Evolutionary conservation across 768 basidiomycete genomes (phyloP).

Genomic region (Coprinellus micaceus): DNA sequence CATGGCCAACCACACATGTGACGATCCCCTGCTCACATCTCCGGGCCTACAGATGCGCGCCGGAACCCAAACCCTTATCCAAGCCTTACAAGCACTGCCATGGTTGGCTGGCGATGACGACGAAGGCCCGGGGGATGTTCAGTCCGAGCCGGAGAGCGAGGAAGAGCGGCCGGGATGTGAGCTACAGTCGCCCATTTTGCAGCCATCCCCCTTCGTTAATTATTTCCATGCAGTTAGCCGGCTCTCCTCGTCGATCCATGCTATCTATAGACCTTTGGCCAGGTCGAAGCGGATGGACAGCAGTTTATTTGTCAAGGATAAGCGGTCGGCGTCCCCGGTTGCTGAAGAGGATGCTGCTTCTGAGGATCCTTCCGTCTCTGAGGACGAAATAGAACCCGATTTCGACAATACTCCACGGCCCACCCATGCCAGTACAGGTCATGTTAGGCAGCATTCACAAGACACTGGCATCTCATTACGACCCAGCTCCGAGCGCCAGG

Average conservation of each 20-base stretch:
- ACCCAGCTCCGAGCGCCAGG: slow-evolving; percentile 37
- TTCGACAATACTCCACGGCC: slow-evolving; percentile 53
- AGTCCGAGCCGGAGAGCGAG: slow-evolving; percentile 59
- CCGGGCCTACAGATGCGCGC: slow-evolving; percentile 63
- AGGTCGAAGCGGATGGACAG: slow-evolving; percentile 49
- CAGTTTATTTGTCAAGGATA: slow-evolving; percentile 10
- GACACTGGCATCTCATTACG: slow-evolving; percentile 7
- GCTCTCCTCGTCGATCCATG: slow-evolving; percentile 82
- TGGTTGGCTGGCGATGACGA: slow-evolving; percentile 74
- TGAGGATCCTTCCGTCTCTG: slow-evolving; percentile 33
- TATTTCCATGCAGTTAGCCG: slow-evolving; percentile 31
- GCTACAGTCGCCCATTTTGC: slow-evolving; percentile 6
- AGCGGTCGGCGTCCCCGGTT: slow-evolving; percentile 19
- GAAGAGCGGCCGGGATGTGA: slow-evolving; percentile 49
- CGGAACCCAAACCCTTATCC: slow-evolving; percentile 86
- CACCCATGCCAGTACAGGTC: slow-evolving; percentile 14
- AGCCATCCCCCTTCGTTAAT: not conserved
- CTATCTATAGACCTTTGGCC: slow-evolving; percentile 79
- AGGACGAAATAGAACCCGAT: slow-evolving; percentile 50
- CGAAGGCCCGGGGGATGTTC: slow-evolving; percentile 43
- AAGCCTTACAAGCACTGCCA: slow-evolving; percentile 82
- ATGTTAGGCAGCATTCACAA: slow-evolving; percentile 12
- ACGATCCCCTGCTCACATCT: slow-evolving; percentile 7
- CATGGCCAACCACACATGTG: not conserved
- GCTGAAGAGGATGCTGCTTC: slow-evolving; percentile 28